A percentile compares a stretch with the other conserved stretches of the same genome.
phyloP scores from a whole-genome alignment of 2,329 filamentous ascomycete genomes.

The Arthrinium phaeospermum region DNA sequence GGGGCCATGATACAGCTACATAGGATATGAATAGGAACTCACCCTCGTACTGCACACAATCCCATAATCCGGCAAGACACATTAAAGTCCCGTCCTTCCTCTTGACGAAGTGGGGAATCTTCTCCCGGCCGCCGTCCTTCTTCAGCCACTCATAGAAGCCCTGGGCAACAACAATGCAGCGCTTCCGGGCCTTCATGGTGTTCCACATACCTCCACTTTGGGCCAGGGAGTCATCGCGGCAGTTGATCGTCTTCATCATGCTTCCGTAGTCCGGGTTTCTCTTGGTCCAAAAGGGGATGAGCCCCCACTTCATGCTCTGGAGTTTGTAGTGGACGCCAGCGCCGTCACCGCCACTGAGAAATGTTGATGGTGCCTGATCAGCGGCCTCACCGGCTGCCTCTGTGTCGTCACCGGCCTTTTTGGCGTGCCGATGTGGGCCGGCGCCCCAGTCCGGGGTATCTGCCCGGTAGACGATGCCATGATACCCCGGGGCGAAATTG shows the following conservation, averaged over 20 bases:
- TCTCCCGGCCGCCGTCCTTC: slow-evolving; percentile 72
- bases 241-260: slow-evolving; percentile 91
- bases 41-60: slow-evolving; percentile 83
- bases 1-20: background rate
- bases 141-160: slow-evolving; percentile 98
- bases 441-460: slow-evolving; percentile 68
- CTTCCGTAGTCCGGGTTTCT: slow-evolving; percentile 77
- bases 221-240: slow-evolving; percentile 83
- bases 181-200: slow-evolving; percentile 85
- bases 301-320: slow-evolving; percentile 94
- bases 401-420: slow-evolving; percentile 25
- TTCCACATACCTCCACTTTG: slow-evolving; percentile 86
- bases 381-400: slow-evolving; percentile 25
- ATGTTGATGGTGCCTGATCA: background rate
- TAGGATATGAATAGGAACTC: slow-evolving; percentile 24
- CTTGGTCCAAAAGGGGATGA: slow-evolving; percentile 94
- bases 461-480: slow-evolving; percentile 85
- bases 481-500: slow-evolving; percentile 90
- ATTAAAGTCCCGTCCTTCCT: slow-evolving; percentile 82
- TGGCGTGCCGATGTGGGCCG: slow-evolving; percentile 41
- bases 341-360: slow-evolving; percentile 27
- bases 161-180: slow-evolving; percentile 86
- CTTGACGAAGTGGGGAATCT: slow-evolving; percentile 83
- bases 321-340: slow-evolving; percentile 72
- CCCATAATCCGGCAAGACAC: slow-evolving; percentile 92